Evolutionary conservation across 2,329 filamentous ascomycete genomes (phyloP).

Genomic region (Teratosphaeriaceae sp.): DNA sequence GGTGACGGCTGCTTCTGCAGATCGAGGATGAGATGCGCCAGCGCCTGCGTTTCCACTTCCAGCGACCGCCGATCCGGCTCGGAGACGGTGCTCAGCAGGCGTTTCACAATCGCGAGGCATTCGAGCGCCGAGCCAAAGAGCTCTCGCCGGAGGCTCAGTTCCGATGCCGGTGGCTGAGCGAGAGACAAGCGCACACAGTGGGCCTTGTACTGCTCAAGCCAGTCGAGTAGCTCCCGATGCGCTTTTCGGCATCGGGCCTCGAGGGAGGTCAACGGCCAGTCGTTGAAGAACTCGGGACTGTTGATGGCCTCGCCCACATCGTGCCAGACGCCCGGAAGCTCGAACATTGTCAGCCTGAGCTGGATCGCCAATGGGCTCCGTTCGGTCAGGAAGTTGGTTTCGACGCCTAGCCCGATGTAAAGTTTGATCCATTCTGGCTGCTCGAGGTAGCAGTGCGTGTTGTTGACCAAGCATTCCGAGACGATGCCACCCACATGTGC

Average conservation of each 20-base stretch:
- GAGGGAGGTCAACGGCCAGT: conserved; percentile 7
- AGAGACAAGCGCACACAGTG: conserved; percentile 17
- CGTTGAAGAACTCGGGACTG: conserved; percentile 9
- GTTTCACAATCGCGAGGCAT: conserved; percentile 17
- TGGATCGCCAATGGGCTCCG: conserved; percentile 17
- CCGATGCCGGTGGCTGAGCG: conserved; percentile 8
- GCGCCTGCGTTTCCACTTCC: conserved; percentile 23
- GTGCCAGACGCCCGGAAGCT: conserved; percentile 17
- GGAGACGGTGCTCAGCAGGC: conserved; percentile 15
- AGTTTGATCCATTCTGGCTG: conserved; percentile 24
- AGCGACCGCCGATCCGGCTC: conserved; percentile 18
- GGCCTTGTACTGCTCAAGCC: conserved; percentile 21
- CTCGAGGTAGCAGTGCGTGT: conserved; percentile 26
- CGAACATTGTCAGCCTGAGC: conserved; percentile 18
- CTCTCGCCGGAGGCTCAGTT: conserved; percentile 19
- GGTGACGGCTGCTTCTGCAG: conserved; percentile 20
- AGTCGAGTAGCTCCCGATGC: conserved; percentile 12
- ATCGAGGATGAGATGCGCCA: conserved; percentile 25
- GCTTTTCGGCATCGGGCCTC: conserved; percentile 10
- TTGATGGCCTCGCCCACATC: conserved; percentile 14
- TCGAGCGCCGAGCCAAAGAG: conserved; percentile 19
- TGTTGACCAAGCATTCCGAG: conserved; percentile 18
- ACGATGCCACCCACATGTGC: conserved; percentile 29
- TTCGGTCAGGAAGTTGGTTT: conserved; percentile 15
- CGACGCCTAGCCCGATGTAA: conserved; percentile 15